Evolutionary conservation across 2,329 filamentous ascomycete species (phyloP).

Genomic region (Pestalotiopsis sp.): DNA sequence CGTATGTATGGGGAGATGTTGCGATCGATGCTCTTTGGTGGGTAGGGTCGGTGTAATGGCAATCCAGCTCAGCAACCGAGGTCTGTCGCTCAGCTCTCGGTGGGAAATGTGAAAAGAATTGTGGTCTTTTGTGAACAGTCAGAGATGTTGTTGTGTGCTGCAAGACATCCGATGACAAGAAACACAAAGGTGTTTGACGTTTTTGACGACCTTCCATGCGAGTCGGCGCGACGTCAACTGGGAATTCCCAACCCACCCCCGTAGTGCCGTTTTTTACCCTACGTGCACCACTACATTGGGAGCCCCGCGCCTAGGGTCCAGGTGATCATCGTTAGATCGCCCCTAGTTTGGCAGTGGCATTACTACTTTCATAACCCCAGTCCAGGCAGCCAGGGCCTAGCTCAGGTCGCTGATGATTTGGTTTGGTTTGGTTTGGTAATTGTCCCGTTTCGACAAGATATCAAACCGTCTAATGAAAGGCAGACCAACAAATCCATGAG

Average conservation of each 20-base stretch:
- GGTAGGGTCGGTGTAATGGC: not conserved
- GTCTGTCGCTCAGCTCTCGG: not conserved
- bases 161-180: not conserved
- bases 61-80: not conserved
- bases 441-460: too few relatives aligned
- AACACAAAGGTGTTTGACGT: not conserved
- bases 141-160: not conserved
- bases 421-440: not conserved
- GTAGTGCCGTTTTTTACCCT: not conserved
- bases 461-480: too few relatives aligned
- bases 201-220: not conserved
- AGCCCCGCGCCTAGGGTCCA: constrained; percentile 1
- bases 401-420: not conserved
- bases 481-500: too few relatives aligned
- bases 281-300: not conserved
- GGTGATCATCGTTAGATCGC: constrained; percentile 6
- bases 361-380: not conserved
- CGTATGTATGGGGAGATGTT: not conserved
- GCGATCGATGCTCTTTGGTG: not conserved
- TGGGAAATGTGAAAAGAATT: not conserved
- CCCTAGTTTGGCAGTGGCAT: constrained; percentile 5
- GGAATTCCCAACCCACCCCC: not conserved
- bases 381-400: not conserved
- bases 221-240: constrained; percentile 5
- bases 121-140: not conserved